These are phyloP conservation scores for Celoporthe dispersa DNA, from an alignment of 2,329 filamentous ascomycete genomes.

Conservation along the genomic window DNA sequence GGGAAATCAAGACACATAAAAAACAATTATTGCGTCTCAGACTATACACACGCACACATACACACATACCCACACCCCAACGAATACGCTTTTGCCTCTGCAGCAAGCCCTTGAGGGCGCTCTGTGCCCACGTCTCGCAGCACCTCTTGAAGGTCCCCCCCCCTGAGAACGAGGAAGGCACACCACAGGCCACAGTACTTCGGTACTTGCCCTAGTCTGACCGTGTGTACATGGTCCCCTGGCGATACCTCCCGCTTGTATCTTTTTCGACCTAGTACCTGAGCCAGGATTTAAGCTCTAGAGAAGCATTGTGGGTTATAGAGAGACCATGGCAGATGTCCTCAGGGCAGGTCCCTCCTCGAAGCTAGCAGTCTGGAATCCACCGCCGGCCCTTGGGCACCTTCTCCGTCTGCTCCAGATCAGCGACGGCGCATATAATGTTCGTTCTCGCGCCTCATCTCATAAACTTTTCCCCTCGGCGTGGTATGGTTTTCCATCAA, in stretches of 20 bases:
- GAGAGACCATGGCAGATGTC: constrained; percentile 10
- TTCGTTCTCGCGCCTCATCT: constrained; percentile 10
- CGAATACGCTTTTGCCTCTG: constrained; percentile 6
- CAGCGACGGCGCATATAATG: constrained; percentile 7
- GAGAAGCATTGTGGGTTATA: constrained; percentile 2
- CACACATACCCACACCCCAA: neutral
- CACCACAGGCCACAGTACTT: neutral
- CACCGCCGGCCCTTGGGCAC: constrained; percentile 1
- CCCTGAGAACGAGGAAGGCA: neutral
- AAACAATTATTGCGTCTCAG: neutral
- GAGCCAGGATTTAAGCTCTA: constrained; percentile 9
- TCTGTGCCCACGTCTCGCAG: neutral
- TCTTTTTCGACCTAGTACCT: constrained; percentile 8
- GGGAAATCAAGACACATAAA: neutral
- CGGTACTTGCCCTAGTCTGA: constrained; percentile 12
- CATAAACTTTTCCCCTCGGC: neutral
- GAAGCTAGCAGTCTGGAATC: constrained; percentile 10
- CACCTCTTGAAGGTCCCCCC: neutral
- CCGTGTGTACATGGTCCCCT: neutral
- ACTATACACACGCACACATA: neutral
- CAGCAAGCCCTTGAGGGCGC: constrained; percentile 2
- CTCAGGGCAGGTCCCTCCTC: constrained; percentile 1
- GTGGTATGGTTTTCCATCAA: neutral
- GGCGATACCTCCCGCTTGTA: constrained; percentile 1
- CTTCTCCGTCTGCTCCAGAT: constrained; percentile 7